A percentile compares a stretch with the other conserved stretches of the same genome.
Conservation (phyloP, 352 stramenopile genomes). For the Globisporangium barbulae region DNA sequence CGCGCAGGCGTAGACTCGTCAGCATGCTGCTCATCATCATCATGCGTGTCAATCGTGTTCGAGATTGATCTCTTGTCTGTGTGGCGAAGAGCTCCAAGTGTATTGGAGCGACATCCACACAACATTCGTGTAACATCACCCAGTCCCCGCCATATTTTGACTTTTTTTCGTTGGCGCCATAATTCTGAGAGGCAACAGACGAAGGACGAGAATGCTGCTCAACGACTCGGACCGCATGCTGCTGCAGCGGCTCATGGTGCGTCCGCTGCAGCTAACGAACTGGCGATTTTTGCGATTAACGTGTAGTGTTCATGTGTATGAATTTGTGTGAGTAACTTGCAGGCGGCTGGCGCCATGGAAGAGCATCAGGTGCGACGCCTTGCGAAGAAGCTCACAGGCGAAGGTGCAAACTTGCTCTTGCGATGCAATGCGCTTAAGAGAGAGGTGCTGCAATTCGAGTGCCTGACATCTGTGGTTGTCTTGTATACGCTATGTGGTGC, state of each 20-base stretch:
- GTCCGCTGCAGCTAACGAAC: neutral
- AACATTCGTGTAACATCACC: neutral
- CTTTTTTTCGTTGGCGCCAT: constrained; percentile 7
- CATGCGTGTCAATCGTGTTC: constrained; percentile 4
- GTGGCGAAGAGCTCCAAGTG: neutral
- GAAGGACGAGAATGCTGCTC: constrained; percentile 32
- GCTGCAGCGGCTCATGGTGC: constrained; percentile 72
- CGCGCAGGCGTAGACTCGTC: neutral
- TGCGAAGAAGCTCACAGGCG: constrained; percentile 54
- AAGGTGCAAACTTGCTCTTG: constrained; percentile 33
- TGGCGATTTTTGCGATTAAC: neutral
- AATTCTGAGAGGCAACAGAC: neutral
- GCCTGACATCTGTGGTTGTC: neutral
- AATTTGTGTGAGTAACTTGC: neutral
- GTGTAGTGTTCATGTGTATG: neutral
- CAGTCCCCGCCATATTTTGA: neutral
- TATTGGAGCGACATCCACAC: neutral
- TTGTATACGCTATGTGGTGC: neutral
- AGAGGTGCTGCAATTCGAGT: neutral
- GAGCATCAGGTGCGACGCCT: constrained; percentile 54
- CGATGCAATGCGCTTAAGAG: neutral
- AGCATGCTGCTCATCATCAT: constrained; percentile 1
- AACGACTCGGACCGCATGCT: constrained; percentile 72
- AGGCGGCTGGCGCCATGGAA: constrained; percentile 68
- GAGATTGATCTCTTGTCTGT: constrained; percentile 3